These are phyloP conservation scores for Fusarium heterosporum DNA, from an alignment of 2,329 filamentous ascomycete species.

Conservation along the genomic window DNA sequence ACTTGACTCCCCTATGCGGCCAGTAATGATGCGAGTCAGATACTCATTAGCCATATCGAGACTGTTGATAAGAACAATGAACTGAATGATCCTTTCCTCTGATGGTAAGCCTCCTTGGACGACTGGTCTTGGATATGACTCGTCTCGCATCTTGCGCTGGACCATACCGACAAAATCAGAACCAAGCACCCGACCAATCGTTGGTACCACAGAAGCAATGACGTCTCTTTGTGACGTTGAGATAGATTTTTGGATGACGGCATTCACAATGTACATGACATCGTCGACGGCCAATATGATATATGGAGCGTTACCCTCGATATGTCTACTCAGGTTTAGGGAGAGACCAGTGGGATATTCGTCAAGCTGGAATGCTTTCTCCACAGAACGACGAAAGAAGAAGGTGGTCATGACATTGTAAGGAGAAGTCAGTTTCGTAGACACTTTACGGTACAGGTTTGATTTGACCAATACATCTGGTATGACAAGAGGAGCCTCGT, in stretches of 20 bases:
- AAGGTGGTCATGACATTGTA: slow-evolving; percentile 96
- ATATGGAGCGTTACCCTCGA: slow-evolving; percentile 84
- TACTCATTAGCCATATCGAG: slow-evolving; percentile 94
- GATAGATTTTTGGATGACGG: slow-evolving; percentile 86
- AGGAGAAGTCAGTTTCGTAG: slow-evolving; percentile 77
- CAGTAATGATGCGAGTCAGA: slow-evolving; percentile 83
- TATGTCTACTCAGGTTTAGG: slow-evolving; percentile 76
- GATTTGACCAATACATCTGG: slow-evolving; percentile 83
- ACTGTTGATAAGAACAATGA: slow-evolving; percentile 95
- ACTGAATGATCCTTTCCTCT: slow-evolving; percentile 87
- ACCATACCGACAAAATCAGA: slow-evolving; percentile 97
- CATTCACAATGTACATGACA: slow-evolving; percentile 99
- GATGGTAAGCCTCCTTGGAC: slow-evolving; percentile 86
- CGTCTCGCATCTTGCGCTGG: slow-evolving; percentile 96
- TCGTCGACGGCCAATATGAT: slow-evolving; percentile 97
- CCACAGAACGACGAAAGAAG: slow-evolving; percentile 95
- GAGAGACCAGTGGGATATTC: slow-evolving; percentile 85
- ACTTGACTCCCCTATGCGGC: slow-evolving; percentile 65
- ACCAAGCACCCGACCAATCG: slow-evolving; percentile 81
- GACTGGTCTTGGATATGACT: slow-evolving; percentile 85
- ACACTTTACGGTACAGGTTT: slow-evolving; percentile 82
- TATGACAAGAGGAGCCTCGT: slow-evolving; percentile 69
- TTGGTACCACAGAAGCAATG: slow-evolving; percentile 81
- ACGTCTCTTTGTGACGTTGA: slow-evolving; percentile 86
- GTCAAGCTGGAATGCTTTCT: slow-evolving; percentile 97